Evolutionary conservation across 495 filamentous ascomycete species (phyloP).

Genomic region (Trichoderma reesei): DNA sequence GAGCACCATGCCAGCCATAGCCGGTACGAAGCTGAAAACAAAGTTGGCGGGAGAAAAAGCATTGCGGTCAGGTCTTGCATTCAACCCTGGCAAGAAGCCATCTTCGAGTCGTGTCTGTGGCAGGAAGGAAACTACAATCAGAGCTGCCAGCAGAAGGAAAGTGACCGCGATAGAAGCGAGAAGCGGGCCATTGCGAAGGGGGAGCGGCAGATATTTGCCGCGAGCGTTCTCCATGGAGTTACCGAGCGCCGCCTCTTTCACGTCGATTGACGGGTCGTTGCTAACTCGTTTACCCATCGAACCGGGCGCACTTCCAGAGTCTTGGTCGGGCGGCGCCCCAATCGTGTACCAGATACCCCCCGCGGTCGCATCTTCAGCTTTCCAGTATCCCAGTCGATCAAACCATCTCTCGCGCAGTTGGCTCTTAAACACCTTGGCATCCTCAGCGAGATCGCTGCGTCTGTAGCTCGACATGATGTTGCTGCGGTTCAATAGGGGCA

Average conservation of each 20-base stretch:
- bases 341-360: slow-evolving; percentile 34
- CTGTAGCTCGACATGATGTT: slow-evolving; percentile 61
- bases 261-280: slow-evolving; percentile 21
- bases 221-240: slow-evolving; percentile 38
- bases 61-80: slow-evolving; percentile 45
- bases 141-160: slow-evolving; percentile 56
- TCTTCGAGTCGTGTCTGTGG: slow-evolving; percentile 46
- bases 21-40: slow-evolving; percentile 76
- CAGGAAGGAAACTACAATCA: slow-evolving; percentile 70
- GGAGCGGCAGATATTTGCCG: slow-evolving; percentile 69
- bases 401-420: slow-evolving; percentile 39
- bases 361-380: slow-evolving; percentile 34
- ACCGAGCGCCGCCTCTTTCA: slow-evolving; percentile 24
- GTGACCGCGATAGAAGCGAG: slow-evolving; percentile 49
- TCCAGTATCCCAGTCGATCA: slow-evolving; percentile 78
- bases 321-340: slow-evolving; percentile 17
- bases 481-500: slow-evolving; percentile 64
- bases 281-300: slow-evolving; percentile 35
- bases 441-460: slow-evolving; percentile 41
- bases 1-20: slow-evolving; percentile 60
- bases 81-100: slow-evolving; percentile 62
- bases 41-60: slow-evolving; percentile 84
- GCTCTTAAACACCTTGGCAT: slow-evolving; percentile 32
- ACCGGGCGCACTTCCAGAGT: slow-evolving; percentile 4
- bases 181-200: slow-evolving; percentile 53